Evolutionary conservation across 495 filamentous ascomycete species (phyloP), one percentile per base, ranked within the genome.

Genomic region (Aeminium ludgeri): DNA sequence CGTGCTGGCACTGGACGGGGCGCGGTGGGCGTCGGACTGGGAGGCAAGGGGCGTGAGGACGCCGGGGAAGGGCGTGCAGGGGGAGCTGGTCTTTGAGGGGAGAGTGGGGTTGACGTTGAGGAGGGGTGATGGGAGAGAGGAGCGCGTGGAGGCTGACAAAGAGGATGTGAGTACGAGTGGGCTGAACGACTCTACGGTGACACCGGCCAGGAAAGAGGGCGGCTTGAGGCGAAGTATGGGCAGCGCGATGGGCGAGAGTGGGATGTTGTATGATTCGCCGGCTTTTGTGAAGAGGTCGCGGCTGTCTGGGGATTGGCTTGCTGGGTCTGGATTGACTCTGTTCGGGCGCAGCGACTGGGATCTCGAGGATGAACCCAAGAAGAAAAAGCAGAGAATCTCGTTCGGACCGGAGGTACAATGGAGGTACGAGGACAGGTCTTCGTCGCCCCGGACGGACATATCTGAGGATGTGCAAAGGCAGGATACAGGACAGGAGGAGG

Each of bases 221-320:
- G 18, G 17, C 23, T n/a, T 40, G 33, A 28, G 40, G 4, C 25
- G 19, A 20, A 44, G 36, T 19, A 30, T 44, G 3, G 19, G 23
- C 18, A 33, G 39, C 18, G 16, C 34, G 4, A 12, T 18, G 3
- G 35, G 23, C 1, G 23, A 25, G 23, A 25, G 23, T 25, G 23
- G 23, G 23, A 25, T 25, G 23, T 3, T 25, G 52, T 89, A 73
- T 65, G 62, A 68, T 16, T 89, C 86, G 4, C 84, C 85, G 4
- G 81, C 80, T 6, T 89, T 91, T 46, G 49, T 82, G 15, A 82
- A 75, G 48, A 65, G 76, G 18, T 61, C 66, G 13, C 66, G 78
- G 33, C 55, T 72, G 4, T 80, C 74, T 1, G 73, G 72, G 42
- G 72, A 71, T 0, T 66, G 68, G 1, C 55, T 76, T 0, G 65